Percentiles rank a stretch among this genome's conserved stretches.
Evolutionary conservation across 495 filamentous ascomycete genomes (phyloP).

Genomic region (Amniculicola lignicola): DNA sequence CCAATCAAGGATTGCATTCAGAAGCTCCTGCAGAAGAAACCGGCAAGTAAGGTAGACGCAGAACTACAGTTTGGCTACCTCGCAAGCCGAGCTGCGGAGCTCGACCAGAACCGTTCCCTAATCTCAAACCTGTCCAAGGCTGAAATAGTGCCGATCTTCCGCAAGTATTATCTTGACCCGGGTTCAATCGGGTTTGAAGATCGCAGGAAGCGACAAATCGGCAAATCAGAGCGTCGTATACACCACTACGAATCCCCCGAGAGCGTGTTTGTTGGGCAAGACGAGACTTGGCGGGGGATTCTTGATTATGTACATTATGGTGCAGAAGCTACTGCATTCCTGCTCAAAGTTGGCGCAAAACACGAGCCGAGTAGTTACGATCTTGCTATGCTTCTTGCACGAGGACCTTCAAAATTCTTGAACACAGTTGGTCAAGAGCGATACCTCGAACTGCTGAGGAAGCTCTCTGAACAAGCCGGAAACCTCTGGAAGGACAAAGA

Average conservation of each 20-base stretch:
- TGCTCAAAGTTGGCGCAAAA: constrained; percentile 83
- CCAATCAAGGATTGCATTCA: constrained; percentile 70
- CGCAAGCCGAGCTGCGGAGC: constrained; percentile 67
- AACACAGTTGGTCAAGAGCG: constrained; percentile 75
- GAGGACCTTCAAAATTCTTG: constrained; percentile 74
- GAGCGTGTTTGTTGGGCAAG: constrained; percentile 57
- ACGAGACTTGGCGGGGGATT: constrained; percentile 73
- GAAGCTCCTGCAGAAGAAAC: constrained; percentile 65
- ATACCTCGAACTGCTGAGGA: constrained; percentile 76
- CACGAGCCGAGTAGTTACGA: constrained; percentile 82
- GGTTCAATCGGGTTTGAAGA: constrained; percentile 36
- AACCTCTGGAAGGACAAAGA: constrained; percentile 72
- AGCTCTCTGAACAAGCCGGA: constrained; percentile 65
- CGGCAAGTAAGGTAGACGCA: constrained; percentile 60
- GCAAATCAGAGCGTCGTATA: constrained; percentile 27
- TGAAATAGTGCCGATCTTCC: constrained; percentile 65
- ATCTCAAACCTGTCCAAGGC: constrained; percentile 57
- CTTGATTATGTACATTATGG: constrained; percentile 98
- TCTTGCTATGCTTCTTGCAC: constrained; percentile 71
- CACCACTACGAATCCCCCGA: constrained; percentile 31
- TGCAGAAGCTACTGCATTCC: constrained; percentile 77
- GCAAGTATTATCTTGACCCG: constrained; percentile 28
- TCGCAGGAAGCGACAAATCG: constrained; percentile 32
- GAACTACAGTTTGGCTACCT: constrained; percentile 76
- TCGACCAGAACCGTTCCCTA: constrained; percentile 53